Base-by-base conservation (phyloP, 1,284 basidiomycete species). In the Papiliotrema nemorosa region DNA sequence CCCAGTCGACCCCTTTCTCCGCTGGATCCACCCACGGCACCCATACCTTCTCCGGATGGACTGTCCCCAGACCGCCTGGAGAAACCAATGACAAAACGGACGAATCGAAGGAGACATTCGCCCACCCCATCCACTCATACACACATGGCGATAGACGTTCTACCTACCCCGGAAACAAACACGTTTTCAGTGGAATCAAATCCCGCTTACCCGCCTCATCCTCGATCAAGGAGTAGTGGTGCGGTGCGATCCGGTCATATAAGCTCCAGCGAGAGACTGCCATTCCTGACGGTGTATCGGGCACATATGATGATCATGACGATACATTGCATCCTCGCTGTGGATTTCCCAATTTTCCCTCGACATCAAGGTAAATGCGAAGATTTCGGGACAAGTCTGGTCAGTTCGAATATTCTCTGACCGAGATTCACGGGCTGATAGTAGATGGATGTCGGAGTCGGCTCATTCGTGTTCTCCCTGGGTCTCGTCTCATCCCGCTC, bases 271-370 rank as follows among this genome's bases (percentile, higher is more conserved):
- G 24, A 29, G 13, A 36, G 50, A 34, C 18, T 71, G 37, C 73
- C 78, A 1, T 86, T 90, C 42, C 73, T 99, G 49, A 89, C 91
- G 7, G 84, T 87, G 0, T 98, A 96, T 70, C 80, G 96, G 42
- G 84, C 92, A 2, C 90, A 97, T 67, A 93, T 97, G 90, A 87
- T 98, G 80, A 76, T 97, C 29, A 83, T 98, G 79, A 97, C 96
- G 0, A 76, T 87, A 36, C 79, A 96, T 38, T 86, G 85, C 35
- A 98, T 99, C 55, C 82, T 98, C 7, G 94, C 96, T 0, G 94
- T 98, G 42, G 96, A 99, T 68, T 99, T 99, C 66, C 82, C 82
- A 0, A 80, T 94, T 22, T 98, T 97, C 66, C 94, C 94, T 0
- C 82, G 96, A 13, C 75, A 76, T 7, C 80, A 96, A 44, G 91